Base-by-base conservation (phyloP, 805 yeast genomes). In the Ogataea corticis region DNA sequence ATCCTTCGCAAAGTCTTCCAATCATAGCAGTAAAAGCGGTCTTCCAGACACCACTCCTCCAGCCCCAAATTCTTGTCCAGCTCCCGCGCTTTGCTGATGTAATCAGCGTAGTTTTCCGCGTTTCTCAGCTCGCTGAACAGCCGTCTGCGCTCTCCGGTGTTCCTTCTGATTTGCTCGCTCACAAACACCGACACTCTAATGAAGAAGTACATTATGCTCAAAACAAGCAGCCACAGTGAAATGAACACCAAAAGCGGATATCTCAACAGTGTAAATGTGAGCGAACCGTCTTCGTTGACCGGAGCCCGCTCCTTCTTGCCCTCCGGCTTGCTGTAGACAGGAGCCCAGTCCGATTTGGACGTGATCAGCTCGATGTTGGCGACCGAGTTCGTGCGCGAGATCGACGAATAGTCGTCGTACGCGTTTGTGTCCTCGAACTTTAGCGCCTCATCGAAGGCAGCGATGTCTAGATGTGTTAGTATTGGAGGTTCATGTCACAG, bases 21-120 rank as follows among this genome's bases (percentile, higher is more conserved):
- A 61, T 86, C 92, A 59, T 86, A 86, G 59, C 80, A 83, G 18
- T 80, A 78, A 52, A 83, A 83, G 45, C 70, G 68, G 17, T 83
- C 82, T 49, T 79, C 80, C 7, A 65, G 56, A 37, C 78, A 75
- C 95, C 95, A 86, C 37, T 72, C 69, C 50, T 79, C 79, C n/a
- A 82, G 65, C 5, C 82, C 79, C 27, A 85, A 67, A 55, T 68
- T 75, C 28, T 71, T 63, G 58, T 86, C 94, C 38, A 86, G 61
- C 7, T 64, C 67, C 30, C 70, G 57, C 1, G 94, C 92, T 54
- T 77, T 76, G 13, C 61, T 59, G 4, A 76, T 66, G 86, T 91
- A 86, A 49, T 86, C 88, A 4, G 68, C 61, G 56, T 85, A 86
- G 21, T 66, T 72, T 15, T 56, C 57, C 0, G 87, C 74, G 0